These are phyloP conservation scores for Rutstroemia sp. DNA, from an alignment of 2,329 filamentous ascomycete species.

Conservation along the genomic window DNA sequence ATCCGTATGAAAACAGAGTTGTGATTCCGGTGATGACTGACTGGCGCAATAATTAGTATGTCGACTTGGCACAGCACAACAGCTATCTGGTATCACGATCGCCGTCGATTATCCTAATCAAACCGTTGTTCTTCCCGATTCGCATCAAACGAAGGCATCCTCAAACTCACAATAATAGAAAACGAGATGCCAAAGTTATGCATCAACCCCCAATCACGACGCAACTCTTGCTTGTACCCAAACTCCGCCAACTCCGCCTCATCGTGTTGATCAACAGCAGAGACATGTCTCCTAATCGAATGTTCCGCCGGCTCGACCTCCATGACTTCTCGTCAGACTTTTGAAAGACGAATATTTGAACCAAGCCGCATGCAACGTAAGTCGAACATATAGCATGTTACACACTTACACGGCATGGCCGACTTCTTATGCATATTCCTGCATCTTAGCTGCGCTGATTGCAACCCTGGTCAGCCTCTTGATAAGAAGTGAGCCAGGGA, in stretches of 20 bases:
- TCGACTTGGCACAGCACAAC: too few species aligned
- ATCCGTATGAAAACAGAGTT: slow-evolving; percentile 49
- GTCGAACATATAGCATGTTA: too few species aligned
- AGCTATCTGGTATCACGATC: neutral
- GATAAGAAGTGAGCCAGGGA: slow-evolving; percentile 6
- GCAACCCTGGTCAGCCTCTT: slow-evolving; percentile 4
- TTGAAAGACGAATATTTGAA: neutral
- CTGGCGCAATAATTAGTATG: slow-evolving; percentile 27
- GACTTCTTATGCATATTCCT: slow-evolving; percentile 4
- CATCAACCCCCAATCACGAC: slow-evolving; percentile 48
- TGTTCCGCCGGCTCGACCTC: neutral
- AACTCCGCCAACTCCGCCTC: slow-evolving; percentile 46
- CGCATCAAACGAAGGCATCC: too few species aligned
- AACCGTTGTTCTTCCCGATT: too few species aligned
- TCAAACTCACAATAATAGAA: slow-evolving; percentile 46
- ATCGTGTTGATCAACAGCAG: slow-evolving; percentile 29
- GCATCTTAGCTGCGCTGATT: neutral
- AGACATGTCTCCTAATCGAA: slow-evolving; percentile 12
- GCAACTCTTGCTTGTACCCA: slow-evolving; percentile 53
- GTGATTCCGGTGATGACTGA: slow-evolving; percentile 53
- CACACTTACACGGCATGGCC: neutral
- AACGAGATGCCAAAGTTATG: slow-evolving; percentile 58
- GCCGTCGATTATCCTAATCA: too few species aligned
- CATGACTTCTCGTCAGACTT: neutral
- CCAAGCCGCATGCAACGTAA: too few species aligned